Base-by-base conservation (phyloP, 202 grass and related monocot genomes). In the Panicum virgatum region DNA sequence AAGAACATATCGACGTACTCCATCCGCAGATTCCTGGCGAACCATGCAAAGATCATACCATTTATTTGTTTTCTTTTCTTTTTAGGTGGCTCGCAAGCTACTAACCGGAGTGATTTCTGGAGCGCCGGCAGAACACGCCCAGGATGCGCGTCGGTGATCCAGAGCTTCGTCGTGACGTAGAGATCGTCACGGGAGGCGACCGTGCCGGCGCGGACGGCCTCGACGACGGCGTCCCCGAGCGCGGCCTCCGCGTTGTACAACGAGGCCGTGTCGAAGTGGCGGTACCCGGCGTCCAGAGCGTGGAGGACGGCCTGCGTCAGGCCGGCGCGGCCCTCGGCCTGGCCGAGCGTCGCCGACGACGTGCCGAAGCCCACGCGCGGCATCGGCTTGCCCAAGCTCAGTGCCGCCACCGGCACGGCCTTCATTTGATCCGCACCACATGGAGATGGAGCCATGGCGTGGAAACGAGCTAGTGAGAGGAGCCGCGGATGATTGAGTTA, bases 91-190 rank as follows among this genome's bases (percentile, higher is more conserved):
- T n/a, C n/a, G n/a, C n/a, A n/a, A n/a, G 12, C 11, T 23, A 29
- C 46, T 47, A 15, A 83, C 86, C 27, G 26, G 16, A 90, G 83
- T 3, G 48, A 80, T 39, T 52, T 58, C 14, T 26, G 7, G 22
- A 83, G 60, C 13, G 83, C 88, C 20, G 83, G 80, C 51, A 86
- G 16, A 26, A 90, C 83, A 11, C 62, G 83, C 36, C 67, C 81
- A 0, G 72, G 53, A 16, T 89, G 80, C 9, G 59, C 43, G 45
- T 89, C 70, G 46, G 48, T 38, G 50, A 74, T 65, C 90, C 90
- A 92, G 34, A 92, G 62, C 87, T 92, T 92, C 48, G 90, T 87
- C 22, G 90, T 92, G 74, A 92, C 15, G 83, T 85, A 92, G 9
- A 92, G 10, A 16, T 87, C 87, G 29, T 46, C 76, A 0, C 90